Base-by-base conservation (phyloP, 345 rosid genomes). In the Hypericum perforatum region DNA sequence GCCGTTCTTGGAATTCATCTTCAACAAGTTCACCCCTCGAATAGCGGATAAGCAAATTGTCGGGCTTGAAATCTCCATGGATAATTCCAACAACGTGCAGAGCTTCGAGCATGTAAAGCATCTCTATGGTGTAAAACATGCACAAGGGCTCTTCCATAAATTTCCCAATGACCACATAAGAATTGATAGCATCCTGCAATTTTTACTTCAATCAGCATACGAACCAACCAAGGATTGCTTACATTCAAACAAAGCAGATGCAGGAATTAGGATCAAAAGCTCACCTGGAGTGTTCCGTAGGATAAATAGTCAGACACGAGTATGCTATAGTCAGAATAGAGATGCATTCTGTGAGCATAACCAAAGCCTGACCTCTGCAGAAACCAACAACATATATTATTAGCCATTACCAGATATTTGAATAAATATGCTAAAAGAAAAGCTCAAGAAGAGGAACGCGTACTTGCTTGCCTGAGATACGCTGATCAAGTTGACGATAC, bases 61-160 rank as follows among this genome's bases (percentile, higher is more conserved):
- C 96, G 52, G 96, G 95, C 78, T 85, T 92, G 75, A 92, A 88
- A 76, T 92, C 98, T 65, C 96, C 98, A 71, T 92, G 96, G 63
- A 92, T 76, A 69, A 92, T 78, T 67, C 96, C 94, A 59, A 73
- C 85, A 61, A 67, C 52, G 67, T 92, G 98, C 76, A 92, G 70
- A 67, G 73, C 78, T 69, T 88, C 98, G 72, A 88, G 65, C 85
- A 92, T 88, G 70, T 73, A 62, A 53, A 92, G 81, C 95, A 92
- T 83, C 72, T 88, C 94, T 64, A 72, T 67, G 16, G 98, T 85
- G 83, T 85, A 92, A 74, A 85, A 92, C 22, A 92, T 80, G 59
- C 94, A 85, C 52, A 92, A 63, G 43, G 77, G 79, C 75, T 92
- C 96, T 64, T 92, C 96, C 96, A 92, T 92, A 65, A 72, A 72